A percentile compares a stretch with the other conserved stretches of the same genome.
These are phyloP conservation scores for Penicillium expansum DNA, from an alignment of 2,329 filamentous ascomycete species.

Conservation along the genomic window DNA sequence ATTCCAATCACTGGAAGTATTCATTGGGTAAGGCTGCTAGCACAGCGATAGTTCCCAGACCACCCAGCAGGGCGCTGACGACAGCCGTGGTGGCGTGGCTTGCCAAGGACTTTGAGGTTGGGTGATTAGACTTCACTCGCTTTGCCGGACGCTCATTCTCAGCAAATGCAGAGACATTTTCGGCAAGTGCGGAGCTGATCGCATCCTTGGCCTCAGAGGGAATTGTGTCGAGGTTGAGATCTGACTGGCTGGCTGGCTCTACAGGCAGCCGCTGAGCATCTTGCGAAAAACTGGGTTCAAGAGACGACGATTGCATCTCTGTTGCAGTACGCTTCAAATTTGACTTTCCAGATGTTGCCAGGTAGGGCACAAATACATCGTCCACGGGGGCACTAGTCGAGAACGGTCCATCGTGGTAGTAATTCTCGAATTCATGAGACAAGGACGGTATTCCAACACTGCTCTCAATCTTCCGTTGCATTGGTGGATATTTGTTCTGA, in stretches of 20 bases:
- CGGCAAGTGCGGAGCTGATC: constrained; percentile 13
- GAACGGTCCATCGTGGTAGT: constrained; percentile 26
- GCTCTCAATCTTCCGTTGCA: background rate
- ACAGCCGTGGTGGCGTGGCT: constrained; percentile 42
- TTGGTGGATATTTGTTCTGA: background rate
- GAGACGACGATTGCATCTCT: constrained; percentile 24
- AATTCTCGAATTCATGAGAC: background rate
- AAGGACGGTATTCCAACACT: background rate
- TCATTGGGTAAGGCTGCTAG: constrained; percentile 44
- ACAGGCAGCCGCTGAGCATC: constrained; percentile 28
- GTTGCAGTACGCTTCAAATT: constrained; percentile 32
- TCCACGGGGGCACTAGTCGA: background rate
- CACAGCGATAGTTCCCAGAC: constrained; percentile 41
- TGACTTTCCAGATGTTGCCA: background rate
- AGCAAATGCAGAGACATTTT: constrained; percentile 10
- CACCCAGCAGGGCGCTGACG: constrained; percentile 42
- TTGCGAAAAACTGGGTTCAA: constrained; percentile 10
- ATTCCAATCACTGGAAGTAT: constrained; percentile 36
- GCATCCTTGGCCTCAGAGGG: constrained; percentile 11
- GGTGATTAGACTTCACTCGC: constrained; percentile 24
- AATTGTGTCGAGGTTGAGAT: constrained; percentile 8
- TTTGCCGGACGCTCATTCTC: constrained; percentile 28
- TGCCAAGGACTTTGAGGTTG: constrained; percentile 24
- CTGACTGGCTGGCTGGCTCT: constrained; percentile 14
- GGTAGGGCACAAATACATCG: background rate